These are phyloP conservation scores for Colletotrichum eremochloae DNA, from an alignment of 2,329 filamentous ascomycete genomes.

Conservation along the genomic window DNA sequence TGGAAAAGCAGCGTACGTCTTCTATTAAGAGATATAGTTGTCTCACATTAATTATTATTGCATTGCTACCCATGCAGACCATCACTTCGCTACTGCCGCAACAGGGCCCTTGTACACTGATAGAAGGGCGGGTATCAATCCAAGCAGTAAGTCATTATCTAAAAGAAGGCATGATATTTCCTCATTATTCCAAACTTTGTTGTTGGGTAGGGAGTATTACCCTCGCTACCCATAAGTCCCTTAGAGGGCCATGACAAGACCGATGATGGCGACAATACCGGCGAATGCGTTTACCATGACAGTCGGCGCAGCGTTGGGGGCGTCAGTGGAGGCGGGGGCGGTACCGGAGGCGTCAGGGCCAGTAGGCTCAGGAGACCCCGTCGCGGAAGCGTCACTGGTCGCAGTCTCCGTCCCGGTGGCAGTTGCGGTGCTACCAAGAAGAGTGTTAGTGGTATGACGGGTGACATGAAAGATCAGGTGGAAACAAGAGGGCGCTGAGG, in stretches of 20 bases:
- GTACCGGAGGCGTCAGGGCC: conserved; percentile 17
- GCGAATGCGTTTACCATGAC: conserved; percentile 20
- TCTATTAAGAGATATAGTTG: not conserved
- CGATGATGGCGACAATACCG: conserved; percentile 18
- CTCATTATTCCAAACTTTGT: not conserved
- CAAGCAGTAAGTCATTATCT: conserved; percentile 16
- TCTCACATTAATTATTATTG: conserved; percentile 27
- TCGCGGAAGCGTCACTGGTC: conserved; percentile 22
- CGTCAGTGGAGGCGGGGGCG: conserved; percentile 24
- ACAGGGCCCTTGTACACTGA: not conserved
- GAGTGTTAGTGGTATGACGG: not conserved
- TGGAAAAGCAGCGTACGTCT: not conserved
- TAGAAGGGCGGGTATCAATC: not conserved
- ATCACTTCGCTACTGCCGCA: not conserved
- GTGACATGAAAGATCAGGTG: not conserved
- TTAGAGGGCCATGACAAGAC: conserved; percentile 29
- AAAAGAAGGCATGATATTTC: conserved; percentile 8
- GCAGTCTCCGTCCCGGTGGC: conserved; percentile 17
- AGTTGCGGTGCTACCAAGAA: conserved; percentile 14
- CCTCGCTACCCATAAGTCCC: not conserved
- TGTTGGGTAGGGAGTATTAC: not conserved
- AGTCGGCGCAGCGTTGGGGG: conserved; percentile 29
- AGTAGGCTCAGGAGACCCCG: conserved; percentile 18
- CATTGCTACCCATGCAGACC: not conserved
- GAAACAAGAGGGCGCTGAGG: not conserved